phyloP scores from a whole-genome alignment of 2,329 filamentous ascomycete species.

The Chaetomium olivaceum region DNA sequence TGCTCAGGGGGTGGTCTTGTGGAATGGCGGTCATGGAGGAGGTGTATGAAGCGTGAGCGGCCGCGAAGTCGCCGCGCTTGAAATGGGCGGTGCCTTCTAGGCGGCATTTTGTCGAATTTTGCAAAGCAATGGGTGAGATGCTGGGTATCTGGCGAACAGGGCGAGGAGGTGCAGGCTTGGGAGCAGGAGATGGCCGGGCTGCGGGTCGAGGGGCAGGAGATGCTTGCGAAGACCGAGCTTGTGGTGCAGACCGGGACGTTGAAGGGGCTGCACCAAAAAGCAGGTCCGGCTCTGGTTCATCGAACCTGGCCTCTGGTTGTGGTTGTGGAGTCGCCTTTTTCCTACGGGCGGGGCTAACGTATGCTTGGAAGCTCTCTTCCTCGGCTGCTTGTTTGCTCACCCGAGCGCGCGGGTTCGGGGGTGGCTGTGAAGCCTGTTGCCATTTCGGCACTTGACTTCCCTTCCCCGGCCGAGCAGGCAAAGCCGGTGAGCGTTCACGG shows the following conservation, averaged over 20 bases:
- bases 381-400: conserved; percentile 74
- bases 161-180: conserved; percentile 36
- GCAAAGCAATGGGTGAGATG: conserved; percentile 68
- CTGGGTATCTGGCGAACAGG: conserved; percentile 63
- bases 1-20: conserved; percentile 74
- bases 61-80: conserved; percentile 88
- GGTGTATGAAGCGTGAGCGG: conserved; percentile 81
- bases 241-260: conserved; percentile 40
- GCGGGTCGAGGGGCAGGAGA: conserved; percentile 34
- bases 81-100: conserved; percentile 83
- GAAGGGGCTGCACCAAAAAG: conserved; percentile 55
- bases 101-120: conserved; percentile 75
- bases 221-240: conserved; percentile 44
- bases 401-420: conserved; percentile 56
- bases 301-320: conserved; percentile 46
- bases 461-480: conserved; percentile 46
- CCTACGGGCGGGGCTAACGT: conserved; percentile 82
- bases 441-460: conserved; percentile 56
- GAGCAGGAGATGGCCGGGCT: conserved; percentile 44
- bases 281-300: conserved; percentile 60
- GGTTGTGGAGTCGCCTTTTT: conserved; percentile 64
- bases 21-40: conserved; percentile 75
- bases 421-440: conserved; percentile 54
- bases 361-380: conserved; percentile 78
- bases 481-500: conserved; percentile 53